Base-by-base conservation (phyloP, 2,329 filamentous ascomycete species). In the Aureobasidium lini region DNA sequence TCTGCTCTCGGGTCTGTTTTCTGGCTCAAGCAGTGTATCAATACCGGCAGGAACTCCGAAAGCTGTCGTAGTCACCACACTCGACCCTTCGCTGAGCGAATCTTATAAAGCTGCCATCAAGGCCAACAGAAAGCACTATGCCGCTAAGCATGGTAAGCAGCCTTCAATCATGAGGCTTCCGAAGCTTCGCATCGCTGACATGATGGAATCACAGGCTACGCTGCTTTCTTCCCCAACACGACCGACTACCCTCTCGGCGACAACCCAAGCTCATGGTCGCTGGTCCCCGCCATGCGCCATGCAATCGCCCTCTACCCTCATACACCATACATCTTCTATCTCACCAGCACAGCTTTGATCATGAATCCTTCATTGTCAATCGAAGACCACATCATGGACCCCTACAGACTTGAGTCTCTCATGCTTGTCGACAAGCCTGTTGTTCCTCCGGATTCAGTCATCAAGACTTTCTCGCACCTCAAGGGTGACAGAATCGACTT, bases 401-500 rank as follows among this genome's bases (percentile, higher is more conserved):
- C 84, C 10, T 76, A 77, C 56, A 83, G 79, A 59, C 79, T 99
- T 49, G 88, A 95, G 68, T 79, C 78, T 23, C 72, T 89, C 60
- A 96, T 97, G 90, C 83, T 94, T 66, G 88, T 85, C 71, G 89
- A 96, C 72, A 81, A 86, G 57, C 84, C 94, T 6, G 85, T 99
- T 53, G 93, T 97, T 8, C 94, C 93, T 2, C 94, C 95, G 0
- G 90, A 96, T 75, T 95, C 90, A 75, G 92, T 99, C 67, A 97
- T 99, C 76, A 93, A 89, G 78, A 97, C 95, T 0, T 96, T 95
- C 70, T 78, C 82, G 15, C 87, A 95, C 69, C 77, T 96, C n/a
- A 85, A 84, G 63, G 86, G 85, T 37, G 80, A 88, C 46, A 83
- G 91, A 59, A 85, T 95, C 43, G 89, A 95, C 64, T 79, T 97